Percentiles rank a stretch among this genome's conserved stretches.
phyloP scores from a whole-genome alignment of 257 asterid species.

The Solanum clarkiae region DNA sequence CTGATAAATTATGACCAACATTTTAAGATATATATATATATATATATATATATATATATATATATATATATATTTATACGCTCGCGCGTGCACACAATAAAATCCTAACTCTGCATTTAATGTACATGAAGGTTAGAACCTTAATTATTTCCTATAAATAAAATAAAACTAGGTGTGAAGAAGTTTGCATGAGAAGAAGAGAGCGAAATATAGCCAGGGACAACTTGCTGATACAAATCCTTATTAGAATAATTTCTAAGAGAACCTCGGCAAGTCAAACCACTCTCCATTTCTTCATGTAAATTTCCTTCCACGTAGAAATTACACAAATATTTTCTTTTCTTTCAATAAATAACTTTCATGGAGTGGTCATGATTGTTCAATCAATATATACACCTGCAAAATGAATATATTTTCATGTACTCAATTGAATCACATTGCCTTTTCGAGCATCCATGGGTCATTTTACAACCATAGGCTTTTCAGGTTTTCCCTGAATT shows the following conservation, averaged over 20 bases:
- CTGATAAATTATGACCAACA: too few species aligned
- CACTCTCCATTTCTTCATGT: conserved; percentile 3
- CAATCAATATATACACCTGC: background rate
- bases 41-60: too few species aligned
- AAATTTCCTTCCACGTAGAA: background rate
- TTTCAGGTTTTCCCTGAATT: too few species aligned
- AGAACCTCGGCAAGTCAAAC: background rate
- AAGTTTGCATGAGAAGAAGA: conserved; percentile 6
- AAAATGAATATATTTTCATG: background rate
- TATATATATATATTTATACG: too few species aligned
- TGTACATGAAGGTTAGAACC: background rate
- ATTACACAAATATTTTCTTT: background rate
- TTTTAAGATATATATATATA: too few species aligned
- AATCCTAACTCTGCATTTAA: background rate
- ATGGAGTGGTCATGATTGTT: background rate
- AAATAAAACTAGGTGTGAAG: background rate
- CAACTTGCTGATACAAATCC: background rate
- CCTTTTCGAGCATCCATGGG: background rate
- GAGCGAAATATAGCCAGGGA: background rate
- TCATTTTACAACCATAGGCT: background rate
- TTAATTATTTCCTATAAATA: background rate
- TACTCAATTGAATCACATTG: background rate
- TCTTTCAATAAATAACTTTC: background rate
- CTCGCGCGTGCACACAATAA: too few species aligned
- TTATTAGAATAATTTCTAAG: background rate